Percentiles rank a stretch among this genome's conserved stretches.
phyloP scores from a whole-genome alignment of 2,329 filamentous ascomycete species.

The Cryoendolithus antarcticus region DNA sequence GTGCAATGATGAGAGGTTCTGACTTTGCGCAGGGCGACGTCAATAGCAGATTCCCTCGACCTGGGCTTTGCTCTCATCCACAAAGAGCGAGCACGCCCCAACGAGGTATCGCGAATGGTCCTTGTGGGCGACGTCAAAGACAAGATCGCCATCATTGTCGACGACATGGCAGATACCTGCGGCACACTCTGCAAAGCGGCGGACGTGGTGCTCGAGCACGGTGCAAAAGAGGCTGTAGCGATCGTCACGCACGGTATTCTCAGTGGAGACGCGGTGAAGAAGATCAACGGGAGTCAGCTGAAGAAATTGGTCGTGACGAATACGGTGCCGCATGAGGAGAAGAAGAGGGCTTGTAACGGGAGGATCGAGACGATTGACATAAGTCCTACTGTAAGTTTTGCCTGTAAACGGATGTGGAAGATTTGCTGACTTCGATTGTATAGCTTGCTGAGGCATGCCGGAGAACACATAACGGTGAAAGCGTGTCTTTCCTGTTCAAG shows the following conservation, averaged over 20 bases:
- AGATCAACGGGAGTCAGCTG: conserved; percentile 65
- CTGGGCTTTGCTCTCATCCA: conserved; percentile 88
- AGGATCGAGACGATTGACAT: conserved; percentile 87
- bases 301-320: conserved; percentile 80
- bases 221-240: conserved; percentile 77
- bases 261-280: conserved; percentile 77
- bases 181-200: conserved; percentile 82
- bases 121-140: conserved; percentile 89
- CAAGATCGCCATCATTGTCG: conserved; percentile 89
- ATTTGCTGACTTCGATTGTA: conserved; percentile 6
- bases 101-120: conserved; percentile 86
- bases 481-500: conserved; percentile 56
- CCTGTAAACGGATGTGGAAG: neutral
- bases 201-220: conserved; percentile 73
- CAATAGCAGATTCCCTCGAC: conserved; percentile 83
- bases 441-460: conserved; percentile 56
- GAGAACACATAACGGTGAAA: conserved; percentile 56
- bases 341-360: conserved; percentile 58
- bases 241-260: conserved; percentile 93
- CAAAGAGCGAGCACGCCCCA: conserved; percentile 81
- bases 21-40: conserved; percentile 54
- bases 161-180: conserved; percentile 96
- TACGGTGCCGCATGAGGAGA: conserved; percentile 69
- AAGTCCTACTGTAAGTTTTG: conserved; percentile 52
- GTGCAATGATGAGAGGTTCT: neutral